phyloP scores from a whole-genome alignment of 2,329 filamentous ascomycete genomes.

The Microcera coccophila region DNA sequence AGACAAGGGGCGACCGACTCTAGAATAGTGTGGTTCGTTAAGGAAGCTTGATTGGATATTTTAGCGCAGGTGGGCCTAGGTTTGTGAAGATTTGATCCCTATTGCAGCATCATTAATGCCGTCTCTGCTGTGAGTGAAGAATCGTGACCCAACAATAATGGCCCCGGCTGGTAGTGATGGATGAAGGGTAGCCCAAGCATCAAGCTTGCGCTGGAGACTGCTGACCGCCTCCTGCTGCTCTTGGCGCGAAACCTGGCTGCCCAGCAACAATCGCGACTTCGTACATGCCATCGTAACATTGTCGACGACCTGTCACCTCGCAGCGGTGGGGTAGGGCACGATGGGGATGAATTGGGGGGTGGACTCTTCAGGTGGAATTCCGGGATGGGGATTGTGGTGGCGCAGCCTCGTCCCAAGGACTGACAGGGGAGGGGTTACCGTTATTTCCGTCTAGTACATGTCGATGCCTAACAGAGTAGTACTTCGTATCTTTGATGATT shows the following conservation, averaged over 20 bases:
- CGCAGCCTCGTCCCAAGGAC: neutral
- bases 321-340: neutral
- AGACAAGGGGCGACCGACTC: constrained; percentile 23
- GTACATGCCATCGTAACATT: constrained; percentile 1
- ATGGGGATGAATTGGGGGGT: constrained; percentile 1
- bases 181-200: too few species aligned
- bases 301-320: constrained; percentile 1
- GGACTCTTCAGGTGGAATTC: neutral
- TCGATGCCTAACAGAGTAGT: too few species aligned
- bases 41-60: constrained; percentile 16
- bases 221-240: too few species aligned
- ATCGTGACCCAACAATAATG: neutral
- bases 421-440: neutral
- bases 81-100: constrained; percentile 22
- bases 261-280: neutral
- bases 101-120: constrained; percentile 13
- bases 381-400: neutral
- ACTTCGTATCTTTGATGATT: too few species aligned
- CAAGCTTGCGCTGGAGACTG: too few species aligned
- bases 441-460: too few species aligned
- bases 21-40: constrained; percentile 19
- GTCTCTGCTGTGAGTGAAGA: constrained; percentile 13
- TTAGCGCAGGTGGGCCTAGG: constrained; percentile 7
- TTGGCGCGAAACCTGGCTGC: too few species aligned
- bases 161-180: too few species aligned